Evolutionary conservation across 2,329 filamentous ascomycete species (phyloP).

Genomic region (Metarhizium sp.): DNA sequence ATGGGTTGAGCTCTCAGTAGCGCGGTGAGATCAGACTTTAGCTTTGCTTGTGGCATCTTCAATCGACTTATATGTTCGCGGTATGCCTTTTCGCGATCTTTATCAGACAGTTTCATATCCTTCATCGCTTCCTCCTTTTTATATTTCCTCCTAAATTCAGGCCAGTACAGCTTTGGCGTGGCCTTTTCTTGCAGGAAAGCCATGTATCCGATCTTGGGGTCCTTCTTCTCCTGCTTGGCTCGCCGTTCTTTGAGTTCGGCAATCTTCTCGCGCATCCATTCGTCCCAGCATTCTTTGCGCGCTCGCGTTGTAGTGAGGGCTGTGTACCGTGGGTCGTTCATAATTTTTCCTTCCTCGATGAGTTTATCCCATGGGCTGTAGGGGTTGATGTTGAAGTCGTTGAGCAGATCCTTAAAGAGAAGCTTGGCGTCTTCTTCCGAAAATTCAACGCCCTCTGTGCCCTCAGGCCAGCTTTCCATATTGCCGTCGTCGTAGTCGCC

Average conservation of each 20-base stretch:
- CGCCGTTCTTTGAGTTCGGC: constrained; percentile 61
- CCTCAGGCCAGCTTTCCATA: constrained; percentile 57
- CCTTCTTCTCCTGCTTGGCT: constrained; percentile 67
- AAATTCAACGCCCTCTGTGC: constrained; percentile 58
- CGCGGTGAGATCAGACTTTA: constrained; percentile 59
- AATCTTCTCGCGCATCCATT: constrained; percentile 74
- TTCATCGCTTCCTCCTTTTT: constrained; percentile 75
- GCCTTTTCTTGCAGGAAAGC: constrained; percentile 73
- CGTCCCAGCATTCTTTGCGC: constrained; percentile 72
- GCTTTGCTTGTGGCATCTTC: constrained; percentile 53
- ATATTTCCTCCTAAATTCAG: constrained; percentile 89
- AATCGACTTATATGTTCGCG: constrained; percentile 62
- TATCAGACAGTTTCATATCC: constrained; percentile 60
- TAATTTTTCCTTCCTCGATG: constrained; percentile 69
- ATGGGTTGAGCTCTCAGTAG: constrained; percentile 55
- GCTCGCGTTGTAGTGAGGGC: constrained; percentile 71
- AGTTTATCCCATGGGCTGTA: constrained; percentile 89
- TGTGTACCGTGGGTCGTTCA: constrained; percentile 82
- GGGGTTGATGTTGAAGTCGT: constrained; percentile 73
- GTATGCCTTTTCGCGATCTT: constrained; percentile 72
- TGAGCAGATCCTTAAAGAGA: constrained; percentile 77
- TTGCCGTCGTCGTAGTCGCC: constrained; percentile 65
- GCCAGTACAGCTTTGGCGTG: constrained; percentile 91
- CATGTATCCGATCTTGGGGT: constrained; percentile 76
- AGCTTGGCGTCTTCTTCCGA: constrained; percentile 67